Percentiles rank a stretch among this genome's conserved stretches.
Evolutionary conservation across 768 basidiomycete species (phyloP).

Genomic region (Chlorophyllum brunneum): DNA sequence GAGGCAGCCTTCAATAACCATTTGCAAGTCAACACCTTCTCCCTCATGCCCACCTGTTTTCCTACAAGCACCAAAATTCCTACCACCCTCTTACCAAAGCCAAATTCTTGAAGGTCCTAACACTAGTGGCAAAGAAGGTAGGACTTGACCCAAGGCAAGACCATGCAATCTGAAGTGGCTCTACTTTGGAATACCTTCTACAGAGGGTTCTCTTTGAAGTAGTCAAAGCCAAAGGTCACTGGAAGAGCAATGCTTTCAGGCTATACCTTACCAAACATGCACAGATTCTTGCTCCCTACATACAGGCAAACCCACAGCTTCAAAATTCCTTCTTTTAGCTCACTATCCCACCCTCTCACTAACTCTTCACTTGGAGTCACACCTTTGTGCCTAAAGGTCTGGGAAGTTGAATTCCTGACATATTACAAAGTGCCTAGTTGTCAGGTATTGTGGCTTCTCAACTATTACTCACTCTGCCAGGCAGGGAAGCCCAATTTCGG

Average conservation of each 20-base stretch:
- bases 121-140: constrained; percentile 7
- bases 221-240: constrained; percentile 29
- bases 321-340: too few relatives aligned
- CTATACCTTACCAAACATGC: constrained; percentile 15
- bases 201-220: constrained; percentile 29
- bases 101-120: constrained; percentile 20
- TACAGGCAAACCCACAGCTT: too few relatives aligned
- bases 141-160: constrained; percentile 17
- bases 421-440: too few relatives aligned
- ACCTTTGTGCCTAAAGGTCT: too few relatives aligned
- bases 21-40: constrained; percentile 21
- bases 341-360: too few relatives aligned
- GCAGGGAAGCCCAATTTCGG: too few relatives aligned
- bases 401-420: too few relatives aligned
- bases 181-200: constrained; percentile 33
- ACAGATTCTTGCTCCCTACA: constrained; percentile 16
- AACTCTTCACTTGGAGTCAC: too few relatives aligned
- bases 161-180: constrained; percentile 24
- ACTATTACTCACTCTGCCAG: too few relatives aligned
- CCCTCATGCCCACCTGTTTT: constrained; percentile 14
- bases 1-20: constrained; percentile 19
- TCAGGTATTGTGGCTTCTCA: too few relatives aligned
- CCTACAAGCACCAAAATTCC: background rate
- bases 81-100: constrained; percentile 20
- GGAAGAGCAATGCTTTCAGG: constrained; percentile 16